These are phyloP conservation scores for Tetrastigma voinierianum DNA, from an alignment of 164 flowering plant genomes.

Conservation along the genomic window DNA sequence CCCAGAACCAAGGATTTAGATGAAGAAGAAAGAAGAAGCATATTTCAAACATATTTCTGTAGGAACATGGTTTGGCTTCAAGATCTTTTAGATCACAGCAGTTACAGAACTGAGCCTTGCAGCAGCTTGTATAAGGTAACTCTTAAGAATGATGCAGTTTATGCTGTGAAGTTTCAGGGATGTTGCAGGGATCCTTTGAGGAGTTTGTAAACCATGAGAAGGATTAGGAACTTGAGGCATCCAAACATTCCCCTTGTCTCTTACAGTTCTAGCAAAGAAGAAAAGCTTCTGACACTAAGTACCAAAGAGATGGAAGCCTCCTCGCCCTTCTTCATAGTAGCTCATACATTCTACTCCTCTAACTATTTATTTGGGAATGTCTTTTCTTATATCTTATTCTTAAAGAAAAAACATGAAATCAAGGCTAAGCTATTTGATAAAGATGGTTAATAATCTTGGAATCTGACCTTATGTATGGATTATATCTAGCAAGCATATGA, in stretches of 20 bases:
- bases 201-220: slow-evolving; percentile 44
- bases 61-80: slow-evolving; percentile 44
- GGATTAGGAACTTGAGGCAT: slow-evolving; percentile 53
- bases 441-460: no score
- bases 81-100: slow-evolving; percentile 55
- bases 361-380: neutral
- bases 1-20: slow-evolving; percentile 8
- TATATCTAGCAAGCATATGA: no score
- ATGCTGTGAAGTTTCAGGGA: slow-evolving; percentile 66
- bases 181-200: slow-evolving; percentile 35
- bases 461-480: no score
- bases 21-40: slow-evolving; percentile 20
- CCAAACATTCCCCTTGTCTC: slow-evolving; percentile 53
- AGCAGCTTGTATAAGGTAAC: slow-evolving; percentile 61
- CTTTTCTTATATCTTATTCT: neutral
- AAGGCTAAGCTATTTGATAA: no score
- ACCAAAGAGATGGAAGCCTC: slow-evolving; percentile 54
- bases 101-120: slow-evolving; percentile 35
- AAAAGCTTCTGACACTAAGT: slow-evolving; percentile 52
- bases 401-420: no score
- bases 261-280: slow-evolving; percentile 38
- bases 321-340: slow-evolving; percentile 47
- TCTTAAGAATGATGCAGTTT: slow-evolving; percentile 29
- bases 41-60: slow-evolving; percentile 45
- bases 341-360: slow-evolving; percentile 6